A percentile compares a stretch with the other conserved stretches of the same genome.
Evolutionary conservation across 495 filamentous ascomycete genomes (phyloP).

Genomic region (Xanthoparmelia taractica): DNA sequence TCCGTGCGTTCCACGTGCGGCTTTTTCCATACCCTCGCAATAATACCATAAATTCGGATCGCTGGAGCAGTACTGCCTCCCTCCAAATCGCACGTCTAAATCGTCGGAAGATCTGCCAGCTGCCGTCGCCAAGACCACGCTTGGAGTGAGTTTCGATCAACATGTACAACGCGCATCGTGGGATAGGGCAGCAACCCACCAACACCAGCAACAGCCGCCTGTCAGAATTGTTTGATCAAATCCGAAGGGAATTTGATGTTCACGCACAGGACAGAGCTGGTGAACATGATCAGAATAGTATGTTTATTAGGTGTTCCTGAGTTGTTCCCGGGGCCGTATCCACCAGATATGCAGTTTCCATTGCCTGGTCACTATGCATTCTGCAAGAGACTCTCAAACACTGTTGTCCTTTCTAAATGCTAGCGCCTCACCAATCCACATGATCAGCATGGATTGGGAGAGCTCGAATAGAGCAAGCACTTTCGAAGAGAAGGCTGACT

Average conservation of each 20-base stretch:
- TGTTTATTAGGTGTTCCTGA: slow-evolving; percentile 35
- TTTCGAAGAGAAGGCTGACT: slow-evolving; percentile 11
- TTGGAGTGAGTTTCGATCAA: slow-evolving; percentile 24
- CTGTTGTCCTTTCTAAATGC: neutral
- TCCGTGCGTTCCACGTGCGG: slow-evolving; percentile 22
- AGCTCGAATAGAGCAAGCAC: neutral
- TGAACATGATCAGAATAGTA: slow-evolving; percentile 86
- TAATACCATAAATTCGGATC: slow-evolving; percentile 6
- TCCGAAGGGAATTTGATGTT: slow-evolving; percentile 82
- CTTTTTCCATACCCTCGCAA: slow-evolving; percentile 16
- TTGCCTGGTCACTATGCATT: slow-evolving; percentile 16
- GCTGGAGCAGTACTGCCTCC: neutral
- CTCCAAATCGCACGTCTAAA: slow-evolving; percentile 2
- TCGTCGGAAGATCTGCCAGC: slow-evolving; percentile 7
- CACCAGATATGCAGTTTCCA: too few relatives aligned
- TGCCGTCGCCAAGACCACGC: slow-evolving; percentile 4
- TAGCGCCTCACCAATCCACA: neutral
- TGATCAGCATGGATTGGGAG: neutral
- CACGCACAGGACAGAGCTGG: slow-evolving; percentile 61
- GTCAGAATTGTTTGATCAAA: slow-evolving; percentile 81
- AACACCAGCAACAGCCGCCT: slow-evolving; percentile 54
- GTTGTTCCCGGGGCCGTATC: neutral
- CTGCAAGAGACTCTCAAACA: neutral
- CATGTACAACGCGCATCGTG: slow-evolving; percentile 90
- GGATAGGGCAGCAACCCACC: slow-evolving; percentile 60